phyloP scores from a whole-genome alignment of 495 filamentous ascomycete species.

The Sabuloglossum arenarium region DNA sequence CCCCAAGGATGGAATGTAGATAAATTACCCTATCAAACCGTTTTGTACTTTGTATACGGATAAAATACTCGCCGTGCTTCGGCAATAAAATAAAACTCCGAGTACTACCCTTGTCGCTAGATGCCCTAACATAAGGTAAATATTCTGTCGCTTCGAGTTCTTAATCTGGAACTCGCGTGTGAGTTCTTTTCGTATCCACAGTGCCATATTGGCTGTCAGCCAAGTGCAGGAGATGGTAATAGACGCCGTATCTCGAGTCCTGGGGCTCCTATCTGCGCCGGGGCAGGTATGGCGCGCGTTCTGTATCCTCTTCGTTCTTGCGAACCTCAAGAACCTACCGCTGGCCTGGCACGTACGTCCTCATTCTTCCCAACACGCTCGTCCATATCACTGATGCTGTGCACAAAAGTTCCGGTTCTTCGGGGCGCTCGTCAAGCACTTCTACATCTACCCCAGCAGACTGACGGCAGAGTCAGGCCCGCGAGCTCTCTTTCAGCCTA shows the following conservation, averaged over 20 bases:
- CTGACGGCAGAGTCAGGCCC: conserved; percentile 17
- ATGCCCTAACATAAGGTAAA: too few species aligned
- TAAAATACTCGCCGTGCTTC: too few species aligned
- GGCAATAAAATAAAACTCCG: too few species aligned
- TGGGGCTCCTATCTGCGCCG: not conserved
- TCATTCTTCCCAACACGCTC: not conserved
- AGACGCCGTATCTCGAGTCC: not conserved
- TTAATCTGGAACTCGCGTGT: not conserved
- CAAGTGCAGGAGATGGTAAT: not conserved
- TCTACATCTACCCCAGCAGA: conserved; percentile 26
- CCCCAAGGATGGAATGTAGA: too few species aligned
- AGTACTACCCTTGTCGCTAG: too few species aligned
- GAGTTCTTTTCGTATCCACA: not conserved
- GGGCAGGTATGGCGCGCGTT: conserved; percentile 26
- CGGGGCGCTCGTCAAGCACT: conserved; percentile 37
- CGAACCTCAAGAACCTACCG: conserved; percentile 54
- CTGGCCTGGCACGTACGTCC: conserved; percentile 54
- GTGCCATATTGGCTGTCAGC: not conserved
- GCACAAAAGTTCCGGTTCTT: conserved; percentile 36
- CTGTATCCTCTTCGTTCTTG: conserved; percentile 29
- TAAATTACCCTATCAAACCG: too few species aligned
- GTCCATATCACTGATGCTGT: not conserved
- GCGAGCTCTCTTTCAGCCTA: conserved; percentile 41
- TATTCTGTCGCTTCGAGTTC: not conserved
- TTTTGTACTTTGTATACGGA: too few species aligned